Evolutionary conservation across 2,329 filamentous ascomycete species (phyloP), one percentile per base, ranked within the genome.

Genomic region (Fusarium redolens): DNA sequence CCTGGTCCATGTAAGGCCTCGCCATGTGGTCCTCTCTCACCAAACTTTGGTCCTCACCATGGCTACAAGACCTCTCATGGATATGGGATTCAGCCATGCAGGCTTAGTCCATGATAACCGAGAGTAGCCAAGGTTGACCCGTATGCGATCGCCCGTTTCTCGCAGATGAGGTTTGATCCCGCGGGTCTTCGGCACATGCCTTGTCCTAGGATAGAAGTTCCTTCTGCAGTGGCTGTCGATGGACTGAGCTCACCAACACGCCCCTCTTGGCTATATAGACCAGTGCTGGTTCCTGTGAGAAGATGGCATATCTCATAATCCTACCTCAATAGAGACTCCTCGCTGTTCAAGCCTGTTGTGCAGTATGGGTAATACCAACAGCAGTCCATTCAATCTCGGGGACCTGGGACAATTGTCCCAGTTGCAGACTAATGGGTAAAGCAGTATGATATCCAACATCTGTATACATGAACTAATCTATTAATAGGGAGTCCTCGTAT

Each of bases 401-500:
- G 52, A 61, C 20, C 50, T 78, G 18, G 71, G 71, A 15, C 62
- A 68, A 35, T 54, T 75, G 55, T 58, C 59, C 35, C 76, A 78
- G 65, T 35, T 50, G 18, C 59, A 66, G 30, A 78, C 76, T 31
- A 78, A 78, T 56, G 76, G 76, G 76, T 78, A 63, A n/a, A 40
- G 18, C 12, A 30, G 11, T 14, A 14, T 30, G 17, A 12, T 28
- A 15, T 10, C 5, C 33, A 20, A 38, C 30, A 15, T 48, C n/a
- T 37, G 33, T 25, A 12, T 20, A 31, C 20, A 48, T 40, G 17
- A 41, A 48, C 68, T 77, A 25, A 77, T 43, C 6, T 40, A 38
- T 31, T 41, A 33, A 44, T 47, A 79, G 85, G 1, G 78, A 81
- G 33, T 87, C 85, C 8, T 40, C 81, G 3, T 74, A 83, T 13